These are phyloP conservation scores for Astrothelium subdiscretum DNA, from an alignment of 495 filamentous ascomycete species.

Conservation along the genomic window DNA sequence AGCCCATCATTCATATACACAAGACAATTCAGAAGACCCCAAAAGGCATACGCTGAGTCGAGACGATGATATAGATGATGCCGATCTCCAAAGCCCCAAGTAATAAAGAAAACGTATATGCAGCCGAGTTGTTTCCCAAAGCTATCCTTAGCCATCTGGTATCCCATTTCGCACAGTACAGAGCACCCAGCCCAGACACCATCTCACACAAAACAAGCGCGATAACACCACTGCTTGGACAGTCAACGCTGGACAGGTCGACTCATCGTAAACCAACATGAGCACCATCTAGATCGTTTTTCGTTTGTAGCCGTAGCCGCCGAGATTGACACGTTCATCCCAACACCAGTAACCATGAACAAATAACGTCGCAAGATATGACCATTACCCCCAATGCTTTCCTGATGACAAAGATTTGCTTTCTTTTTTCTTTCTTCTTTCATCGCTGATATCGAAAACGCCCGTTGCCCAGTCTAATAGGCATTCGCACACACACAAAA, in stretches of 20 bases:
- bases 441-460: constrained; percentile 1
- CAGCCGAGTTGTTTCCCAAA: neutral
- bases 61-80: neutral
- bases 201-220: neutral
- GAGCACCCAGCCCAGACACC: neutral
- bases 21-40: neutral
- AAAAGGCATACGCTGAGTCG: neutral
- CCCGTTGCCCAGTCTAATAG: constrained; percentile 3
- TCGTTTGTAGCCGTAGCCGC: neutral
- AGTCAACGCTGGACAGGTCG: neutral
- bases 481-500: neutral
- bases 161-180: neutral
- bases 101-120: neutral
- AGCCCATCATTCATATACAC: constrained; percentile 2
- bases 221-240: neutral
- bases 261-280: neutral
- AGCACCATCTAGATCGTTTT: constrained; percentile 1
- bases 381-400: neutral
- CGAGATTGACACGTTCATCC: neutral
- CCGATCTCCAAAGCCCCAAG: neutral
- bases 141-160: neutral
- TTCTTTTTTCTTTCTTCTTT: neutral
- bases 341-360: neutral
- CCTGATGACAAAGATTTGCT: neutral
- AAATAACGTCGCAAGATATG: neutral